phyloP scores from a whole-genome alignment of 2,329 filamentous ascomycete genomes.

The Ilyonectria sp. region DNA sequence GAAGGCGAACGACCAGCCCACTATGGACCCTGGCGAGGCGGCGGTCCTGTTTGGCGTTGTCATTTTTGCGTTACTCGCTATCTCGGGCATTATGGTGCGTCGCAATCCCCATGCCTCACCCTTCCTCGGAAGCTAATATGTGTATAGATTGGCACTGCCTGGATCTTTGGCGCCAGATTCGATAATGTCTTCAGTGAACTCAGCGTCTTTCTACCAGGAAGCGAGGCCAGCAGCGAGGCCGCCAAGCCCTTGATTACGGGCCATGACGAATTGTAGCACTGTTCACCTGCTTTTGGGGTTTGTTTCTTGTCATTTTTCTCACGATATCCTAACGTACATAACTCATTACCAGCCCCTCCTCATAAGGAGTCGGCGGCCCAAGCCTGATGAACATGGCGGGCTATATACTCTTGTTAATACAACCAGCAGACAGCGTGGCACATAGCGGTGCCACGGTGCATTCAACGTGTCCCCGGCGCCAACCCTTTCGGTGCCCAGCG shows the following conservation, averaged over 20 bases:
- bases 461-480: constrained; percentile 33
- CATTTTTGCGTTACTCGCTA: constrained; percentile 76
- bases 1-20: constrained; percentile 57
- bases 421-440: constrained; percentile 37
- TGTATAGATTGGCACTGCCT: constrained; percentile 81
- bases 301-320: constrained; percentile 38
- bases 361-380: constrained; percentile 25
- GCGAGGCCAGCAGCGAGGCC: constrained; percentile 39
- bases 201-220: constrained; percentile 43
- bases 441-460: constrained; percentile 34
- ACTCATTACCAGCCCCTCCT: constrained; percentile 35
- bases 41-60: constrained; percentile 78
- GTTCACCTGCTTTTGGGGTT: constrained; percentile 34
- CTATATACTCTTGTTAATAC: constrained; percentile 48
- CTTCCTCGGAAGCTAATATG: neutral
- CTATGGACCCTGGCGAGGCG: constrained; percentile 71
- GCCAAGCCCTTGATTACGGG: constrained; percentile 46
- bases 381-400: constrained; percentile 32
- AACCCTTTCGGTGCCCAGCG: neutral
- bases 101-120: neutral
- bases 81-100: constrained; percentile 86
- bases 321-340: constrained; percentile 52
- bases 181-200: constrained; percentile 63
- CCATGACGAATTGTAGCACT: constrained; percentile 55
- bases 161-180: constrained; percentile 85